A percentile compares a stretch with the other conserved stretches of the same genome.
phyloP scores from a whole-genome alignment of 2,329 filamentous ascomycete species.

The Herpotrichia juniperi region DNA sequence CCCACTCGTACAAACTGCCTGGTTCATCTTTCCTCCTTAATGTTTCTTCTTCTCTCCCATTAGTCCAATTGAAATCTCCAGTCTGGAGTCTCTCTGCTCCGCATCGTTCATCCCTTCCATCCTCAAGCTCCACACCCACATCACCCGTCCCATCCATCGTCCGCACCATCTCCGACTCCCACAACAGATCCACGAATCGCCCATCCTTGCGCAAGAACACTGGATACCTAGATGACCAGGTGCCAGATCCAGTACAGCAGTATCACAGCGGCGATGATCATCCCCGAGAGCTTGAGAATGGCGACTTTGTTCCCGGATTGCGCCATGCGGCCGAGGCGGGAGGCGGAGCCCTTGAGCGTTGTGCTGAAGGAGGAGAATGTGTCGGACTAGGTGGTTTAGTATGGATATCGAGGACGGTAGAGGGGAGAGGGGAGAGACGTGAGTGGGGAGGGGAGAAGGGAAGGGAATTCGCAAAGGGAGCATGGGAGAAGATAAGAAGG shows the following conservation, averaged over 20 bases:
- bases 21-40: not conserved
- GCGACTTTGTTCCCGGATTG: conserved; percentile 88
- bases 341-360: conserved; percentile 82
- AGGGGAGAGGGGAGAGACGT: not conserved
- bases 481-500: not conserved
- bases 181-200: not conserved
- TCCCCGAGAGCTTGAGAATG: conserved; percentile 85
- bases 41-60: not conserved
- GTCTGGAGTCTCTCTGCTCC: too few species aligned
- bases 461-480: not conserved
- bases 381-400: conserved; percentile 67
- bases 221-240: conserved; percentile 24
- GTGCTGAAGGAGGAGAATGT: conserved; percentile 89
- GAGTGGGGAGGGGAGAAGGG: not conserved
- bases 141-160: too few species aligned
- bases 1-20: not conserved
- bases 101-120: too few species aligned
- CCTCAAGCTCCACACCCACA: too few species aligned
- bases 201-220: not conserved
- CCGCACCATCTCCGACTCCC: not conserved
- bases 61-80: too few species aligned
- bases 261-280: conserved; percentile 75
- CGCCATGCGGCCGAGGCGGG: conserved; percentile 86
- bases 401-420: not conserved
- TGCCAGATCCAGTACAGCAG: conserved; percentile 73